Base-by-base conservation (phyloP, 352 stramenopile species). In the Heterotrichella gracilis region DNA sequence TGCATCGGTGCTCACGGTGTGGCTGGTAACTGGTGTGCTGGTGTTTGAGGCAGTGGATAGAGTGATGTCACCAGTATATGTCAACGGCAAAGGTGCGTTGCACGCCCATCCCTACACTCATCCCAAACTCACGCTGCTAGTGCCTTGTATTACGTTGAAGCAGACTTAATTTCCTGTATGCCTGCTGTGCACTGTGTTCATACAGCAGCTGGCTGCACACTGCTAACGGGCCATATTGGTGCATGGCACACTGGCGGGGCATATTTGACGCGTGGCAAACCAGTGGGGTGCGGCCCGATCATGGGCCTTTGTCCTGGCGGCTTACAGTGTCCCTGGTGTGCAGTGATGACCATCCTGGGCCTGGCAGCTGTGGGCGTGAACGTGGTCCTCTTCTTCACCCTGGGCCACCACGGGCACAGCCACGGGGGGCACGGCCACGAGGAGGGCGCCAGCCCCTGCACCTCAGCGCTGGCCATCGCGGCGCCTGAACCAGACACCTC, bases 401-500 rank as follows among this genome's bases (percentile, higher is more conserved):
- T 42, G 4, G 4, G 32, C 32, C 4, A 17, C 32, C 17, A 14
- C 20, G 19, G 20, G 13, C 3, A 70, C 3, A 64, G 66, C 13
- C 22, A 88, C 73, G 72, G 74, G 68, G 88, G 96, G 0, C 82
- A 97, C 75, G 92, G 91, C 76, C 86, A 85, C 71, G 73, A 96
- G 71, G 98, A 98, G 92, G 89, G 89, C 74, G 84, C 88, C 21
- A 84, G 96, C 69, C 88, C 90, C 0, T 79, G 78, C 69, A 87
- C 96, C 74, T 90, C 90, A 0, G 82, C 97, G 3, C 70, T 94
- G 24, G 85, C 96, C 21, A 98, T n/a, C n/a, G n/a, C n/a, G n/a
- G n/a, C n/a, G n/a, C n/a, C n/a, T n/a, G n/a, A n/a, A n/a, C n/a
- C n/a, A n/a, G n/a, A n/a, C n/a, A 98, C 79, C 70, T 97, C 25